These are phyloP conservation scores for Fusarium robinianum DNA, from an alignment of 2,329 filamentous ascomycete genomes.

Conservation along the genomic window DNA sequence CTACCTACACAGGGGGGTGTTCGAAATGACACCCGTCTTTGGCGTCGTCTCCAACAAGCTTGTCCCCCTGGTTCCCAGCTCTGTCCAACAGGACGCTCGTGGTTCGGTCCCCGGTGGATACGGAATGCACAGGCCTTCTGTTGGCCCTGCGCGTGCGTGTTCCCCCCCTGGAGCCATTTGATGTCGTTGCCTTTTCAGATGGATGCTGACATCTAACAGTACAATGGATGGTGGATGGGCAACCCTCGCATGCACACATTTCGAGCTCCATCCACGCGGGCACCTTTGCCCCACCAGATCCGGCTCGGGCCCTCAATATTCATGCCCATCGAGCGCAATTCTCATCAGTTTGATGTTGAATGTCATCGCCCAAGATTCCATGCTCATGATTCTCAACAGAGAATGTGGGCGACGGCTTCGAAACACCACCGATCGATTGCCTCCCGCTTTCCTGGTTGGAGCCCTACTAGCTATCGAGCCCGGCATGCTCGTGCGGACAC, in stretches of 20 bases:
- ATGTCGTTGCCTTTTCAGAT: constrained; percentile 22
- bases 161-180: constrained; percentile 26
- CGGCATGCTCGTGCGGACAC: too few species aligned
- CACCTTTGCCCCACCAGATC: constrained; percentile 5
- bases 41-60: too few species aligned
- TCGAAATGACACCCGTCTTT: constrained; percentile 15
- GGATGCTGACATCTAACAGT: constrained; percentile 12
- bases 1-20: constrained; percentile 8
- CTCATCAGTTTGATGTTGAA: too few species aligned
- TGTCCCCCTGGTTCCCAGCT: constrained; percentile 9
- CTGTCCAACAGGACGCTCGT: constrained; percentile 18
- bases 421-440: too few species aligned
- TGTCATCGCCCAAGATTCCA: too few species aligned
- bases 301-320: constrained; percentile 1
- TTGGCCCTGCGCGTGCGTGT: constrained; percentile 28
- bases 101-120: constrained; percentile 24
- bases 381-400: too few species aligned
- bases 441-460: too few species aligned
- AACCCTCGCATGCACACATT: constrained; percentile 17
- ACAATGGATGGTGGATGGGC: too few species aligned
- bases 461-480: too few species aligned
- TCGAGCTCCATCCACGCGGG: too few species aligned
- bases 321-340: background rate
- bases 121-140: constrained; percentile 26
- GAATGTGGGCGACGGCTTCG: too few species aligned